Evolutionary conservation across 331 rosid genomes (phyloP), one percentile per base, ranked within the genome.

Genomic region (Pyracantha coccinea): DNA sequence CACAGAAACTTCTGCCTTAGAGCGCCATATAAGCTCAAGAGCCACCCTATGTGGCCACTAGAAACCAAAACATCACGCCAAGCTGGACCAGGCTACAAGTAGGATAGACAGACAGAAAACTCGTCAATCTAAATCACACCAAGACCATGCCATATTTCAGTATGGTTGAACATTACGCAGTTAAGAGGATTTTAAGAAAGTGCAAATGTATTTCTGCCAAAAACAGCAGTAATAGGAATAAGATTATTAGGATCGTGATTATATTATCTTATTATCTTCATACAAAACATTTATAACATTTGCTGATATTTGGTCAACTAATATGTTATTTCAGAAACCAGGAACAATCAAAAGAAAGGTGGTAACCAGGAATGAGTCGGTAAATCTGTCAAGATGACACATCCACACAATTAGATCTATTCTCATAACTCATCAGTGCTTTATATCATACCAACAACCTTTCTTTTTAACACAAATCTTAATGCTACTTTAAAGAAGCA

Each of bases 1-100:
- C 81, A 57, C 71, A 90, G 77, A 87, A 92, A 90, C 83, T 92
- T 92, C 74, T 77, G 95, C 79, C 97, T 87, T 75, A 92, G 76
- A 66, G 96, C 89, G 14, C 91, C 83, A 86, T 94, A 94, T 54
- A 94, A 88, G 81, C 77, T 86, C 91, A 94, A 83, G 78, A 94
- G 92, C 99, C 99, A 92, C 77, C 91, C 89, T 77, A 87, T 77
- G 83, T 94, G 96, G 62, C 91, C 90, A 72, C 91, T 84, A 78
- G 86, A 81, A 77, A 92, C 75, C 85, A 92, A 83, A 77, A 94
- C 83, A 68, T 87, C 99, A 74, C 75, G 86, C 99, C 99, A 94
- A 67, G 90, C 90, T 47, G 92, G 86, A 79, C 97, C 97, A 77
- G 92, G 97, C 99, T 94, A 87, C 90, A 88, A 58, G 69, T 61